Percentiles rank a stretch among this genome's conserved stretches.
phyloP scores from a whole-genome alignment of 768 basidiomycete genomes.

The Kwoniella botswanensis region DNA sequence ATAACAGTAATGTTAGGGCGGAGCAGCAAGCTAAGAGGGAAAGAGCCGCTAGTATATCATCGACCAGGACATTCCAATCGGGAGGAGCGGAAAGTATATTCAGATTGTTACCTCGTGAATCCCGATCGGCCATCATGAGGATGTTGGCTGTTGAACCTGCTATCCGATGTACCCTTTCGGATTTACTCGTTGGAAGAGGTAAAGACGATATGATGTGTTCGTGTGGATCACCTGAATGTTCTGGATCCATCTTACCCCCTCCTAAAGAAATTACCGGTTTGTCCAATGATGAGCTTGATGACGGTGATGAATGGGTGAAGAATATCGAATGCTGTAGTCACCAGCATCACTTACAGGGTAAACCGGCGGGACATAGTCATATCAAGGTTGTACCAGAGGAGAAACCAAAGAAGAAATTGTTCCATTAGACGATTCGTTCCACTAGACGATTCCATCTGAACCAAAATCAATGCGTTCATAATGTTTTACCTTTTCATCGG shows the following conservation, averaged over 20 bases:
- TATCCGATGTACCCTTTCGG: constrained; percentile 87
- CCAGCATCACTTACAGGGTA: constrained; percentile 22
- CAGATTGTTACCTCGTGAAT: constrained; percentile 90
- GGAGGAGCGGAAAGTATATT: constrained; percentile 93
- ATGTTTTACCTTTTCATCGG: background rate
- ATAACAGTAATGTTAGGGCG: constrained; percentile 7
- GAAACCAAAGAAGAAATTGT: constrained; percentile 57
- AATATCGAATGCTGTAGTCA: constrained; percentile 63
- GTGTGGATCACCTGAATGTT: constrained; percentile 65
- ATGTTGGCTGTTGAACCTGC: constrained; percentile 92
- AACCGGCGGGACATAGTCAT: constrained; percentile 42
- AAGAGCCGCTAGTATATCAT: constrained; percentile 56
- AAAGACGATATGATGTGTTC: constrained; percentile 80
- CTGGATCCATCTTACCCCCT: constrained; percentile 61
- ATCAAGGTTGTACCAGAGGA: constrained; percentile 57
- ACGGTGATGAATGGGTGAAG: constrained; percentile 88
- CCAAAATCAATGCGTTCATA: background rate
- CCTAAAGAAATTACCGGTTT: constrained; percentile 59
- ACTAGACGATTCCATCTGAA: constrained; percentile 30
- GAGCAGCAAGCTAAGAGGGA: constrained; percentile 39
- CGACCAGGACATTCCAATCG: constrained; percentile 67
- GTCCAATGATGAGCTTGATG: constrained; percentile 60
- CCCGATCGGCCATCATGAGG: constrained; percentile 82
- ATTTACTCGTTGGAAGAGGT: constrained; percentile 80
- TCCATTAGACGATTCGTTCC: constrained; percentile 54